A percentile compares a stretch with the other conserved stretches of the same genome.
phyloP scores from a whole-genome alignment of 2,329 filamentous ascomycete genomes.

The Cercospora sp. region DNA sequence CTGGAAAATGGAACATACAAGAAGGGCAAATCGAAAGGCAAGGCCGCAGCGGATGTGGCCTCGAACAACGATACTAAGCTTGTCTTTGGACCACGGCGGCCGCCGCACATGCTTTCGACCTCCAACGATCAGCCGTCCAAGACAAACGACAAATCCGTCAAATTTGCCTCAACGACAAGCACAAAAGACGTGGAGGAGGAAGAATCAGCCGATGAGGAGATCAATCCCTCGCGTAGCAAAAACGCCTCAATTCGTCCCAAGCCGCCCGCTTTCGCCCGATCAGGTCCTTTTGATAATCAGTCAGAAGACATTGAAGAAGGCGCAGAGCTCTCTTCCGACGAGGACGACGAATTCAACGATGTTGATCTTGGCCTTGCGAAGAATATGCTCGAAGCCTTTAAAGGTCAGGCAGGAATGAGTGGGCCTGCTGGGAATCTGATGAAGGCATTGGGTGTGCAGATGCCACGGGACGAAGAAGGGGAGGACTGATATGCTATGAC shows the following conservation, averaged over 20 bases:
- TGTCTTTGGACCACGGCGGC: constrained; percentile 36
- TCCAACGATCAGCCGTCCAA: neutral
- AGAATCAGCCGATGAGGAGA: constrained; percentile 44
- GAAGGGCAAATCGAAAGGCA: constrained; percentile 33
- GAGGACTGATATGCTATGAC: neutral
- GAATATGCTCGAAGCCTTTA: constrained; percentile 90
- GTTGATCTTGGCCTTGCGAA: constrained; percentile 85
- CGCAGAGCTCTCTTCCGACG: constrained; percentile 44
- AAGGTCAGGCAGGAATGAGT: constrained; percentile 79
- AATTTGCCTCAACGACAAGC: constrained; percentile 28
- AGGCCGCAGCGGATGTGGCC: constrained; percentile 27
- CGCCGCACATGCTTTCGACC: constrained; percentile 31
- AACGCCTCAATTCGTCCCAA: neutral
- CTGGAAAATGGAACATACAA: constrained; percentile 36
- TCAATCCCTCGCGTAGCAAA: constrained; percentile 31
- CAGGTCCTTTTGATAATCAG: constrained; percentile 2
- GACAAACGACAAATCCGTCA: constrained; percentile 15
- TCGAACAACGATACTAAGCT: constrained; percentile 19
- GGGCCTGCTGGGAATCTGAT: constrained; percentile 88
- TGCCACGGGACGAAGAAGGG: constrained; percentile 73
- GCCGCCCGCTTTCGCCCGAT: constrained; percentile 7
- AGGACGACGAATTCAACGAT: constrained; percentile 59
- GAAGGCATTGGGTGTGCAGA: constrained; percentile 76
- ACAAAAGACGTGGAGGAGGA: constrained; percentile 35
- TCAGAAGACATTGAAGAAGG: constrained; percentile 27